These are phyloP conservation scores for Metschnikowia hibisci DNA, from an alignment of 805 yeast genomes.

Conservation along the genomic window DNA sequence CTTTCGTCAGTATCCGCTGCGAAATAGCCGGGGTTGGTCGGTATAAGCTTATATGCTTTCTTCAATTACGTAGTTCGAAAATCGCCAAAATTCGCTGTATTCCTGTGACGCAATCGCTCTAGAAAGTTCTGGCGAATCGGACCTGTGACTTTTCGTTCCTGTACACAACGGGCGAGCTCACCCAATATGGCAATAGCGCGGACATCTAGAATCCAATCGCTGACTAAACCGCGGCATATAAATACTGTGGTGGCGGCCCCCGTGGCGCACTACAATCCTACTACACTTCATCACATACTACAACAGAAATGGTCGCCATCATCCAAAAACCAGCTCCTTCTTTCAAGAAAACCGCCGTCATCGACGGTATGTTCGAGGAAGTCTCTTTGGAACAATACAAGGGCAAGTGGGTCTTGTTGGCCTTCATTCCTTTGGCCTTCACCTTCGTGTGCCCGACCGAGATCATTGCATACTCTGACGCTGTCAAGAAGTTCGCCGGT, in stretches of 20 bases:
- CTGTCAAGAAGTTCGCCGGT: slow-evolving; percentile 82
- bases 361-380: slow-evolving; percentile 95
- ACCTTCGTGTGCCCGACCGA: slow-evolving; percentile 99
- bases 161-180: slow-evolving; percentile 1
- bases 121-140: not conserved
- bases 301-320: slow-evolving; percentile 67
- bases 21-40: not conserved
- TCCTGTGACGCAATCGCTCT: not conserved
- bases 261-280: no score
- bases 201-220: slow-evolving; percentile 16
- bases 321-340: slow-evolving; percentile 96
- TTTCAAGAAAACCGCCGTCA: slow-evolving; percentile 95
- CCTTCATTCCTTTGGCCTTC: slow-evolving; percentile 98
- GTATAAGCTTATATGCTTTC: not conserved
- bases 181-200: slow-evolving; percentile 15
- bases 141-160: slow-evolving; percentile 1
- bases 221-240: slow-evolving; percentile 15
- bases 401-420: slow-evolving; percentile 97
- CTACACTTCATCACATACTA: not conserved
- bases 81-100: not conserved
- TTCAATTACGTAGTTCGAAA: not conserved
- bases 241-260: slow-evolving; percentile 10
- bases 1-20: not conserved
- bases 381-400: slow-evolving; percentile 89
- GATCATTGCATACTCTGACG: slow-evolving; percentile 97